phyloP scores from a whole-genome alignment of 2,329 filamentous ascomycete genomes.

The Macroventuria anomochaeta region DNA sequence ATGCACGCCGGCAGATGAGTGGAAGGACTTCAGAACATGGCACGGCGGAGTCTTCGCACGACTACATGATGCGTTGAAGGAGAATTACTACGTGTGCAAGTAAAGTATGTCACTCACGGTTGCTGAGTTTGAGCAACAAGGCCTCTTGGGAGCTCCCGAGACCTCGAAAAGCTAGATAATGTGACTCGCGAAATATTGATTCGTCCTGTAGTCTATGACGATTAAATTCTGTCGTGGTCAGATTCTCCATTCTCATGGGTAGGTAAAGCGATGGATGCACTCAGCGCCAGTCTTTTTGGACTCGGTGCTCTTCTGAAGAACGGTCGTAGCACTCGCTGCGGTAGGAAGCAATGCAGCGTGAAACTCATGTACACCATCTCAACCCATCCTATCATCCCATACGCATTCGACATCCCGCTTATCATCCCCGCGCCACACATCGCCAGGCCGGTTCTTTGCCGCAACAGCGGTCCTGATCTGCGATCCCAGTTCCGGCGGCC shows the following conservation, averaged over 20 bases:
- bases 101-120: not conserved
- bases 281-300: no score
- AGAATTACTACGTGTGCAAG: conserved; percentile 27
- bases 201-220: no score
- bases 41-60: conserved; percentile 59
- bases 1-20: conserved; percentile 55
- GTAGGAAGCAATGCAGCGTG: no score
- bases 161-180: no score
- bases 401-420: conserved; percentile 33
- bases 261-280: no score
- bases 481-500: conserved; percentile 31
- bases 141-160: no score
- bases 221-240: no score
- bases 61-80: conserved; percentile 55
- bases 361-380: not conserved
- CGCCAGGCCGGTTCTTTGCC: conserved; percentile 22
- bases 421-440: conserved; percentile 38
- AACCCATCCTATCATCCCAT: conserved; percentile 43
- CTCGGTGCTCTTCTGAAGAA: no score
- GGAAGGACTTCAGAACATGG: conserved; percentile 57
- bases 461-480: conserved; percentile 38
- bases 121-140: no score
- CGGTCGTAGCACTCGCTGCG: no score
- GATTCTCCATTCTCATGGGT: no score
- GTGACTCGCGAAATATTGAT: no score